Evolutionary conservation across 305 asterid species (phyloP), one percentile per base, ranked within the genome.

Genomic region (Fraxinus paxiana): DNA sequence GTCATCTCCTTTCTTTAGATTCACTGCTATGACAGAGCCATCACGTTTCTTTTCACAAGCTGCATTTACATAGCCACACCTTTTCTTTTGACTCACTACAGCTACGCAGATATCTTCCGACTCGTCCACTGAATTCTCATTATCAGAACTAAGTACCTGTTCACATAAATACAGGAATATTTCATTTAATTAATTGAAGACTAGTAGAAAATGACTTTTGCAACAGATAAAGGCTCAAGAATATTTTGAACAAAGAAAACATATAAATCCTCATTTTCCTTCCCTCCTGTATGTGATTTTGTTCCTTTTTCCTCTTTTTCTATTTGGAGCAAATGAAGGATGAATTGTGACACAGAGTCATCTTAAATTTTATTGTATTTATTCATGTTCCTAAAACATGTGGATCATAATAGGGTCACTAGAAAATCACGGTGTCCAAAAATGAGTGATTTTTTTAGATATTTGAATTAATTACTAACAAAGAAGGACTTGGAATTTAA

Each of bases 71-170:
- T 28, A 41, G 59, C 61, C 76, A 17, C 78, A 81, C 75, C 77
- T 56, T 77, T 80, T 84, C 81, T 81, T 86, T 77, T 82, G 89
- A 80, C 78, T 71, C 74, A 85, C 85, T 24, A 75, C 78, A 79
- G 85, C 79, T 63, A 54, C 76, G 41, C 61, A 63, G 79, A 43
- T 73, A 35, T 83, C 87, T 85, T 82, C 83, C 5, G 84, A 46
- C 63, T 82, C 85, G 56, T 67, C 37, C 54, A n/a, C 77, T 35
- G 54, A 75, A 75, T 79, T 59, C 63, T 83, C 85, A 82, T 61
- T 79, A 48, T 88, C 89, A 61, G 85, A 80, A 80, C 72, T 59
- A 8, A 30, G 76, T 34, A 18, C 86, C 90, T 87, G 88, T 83
- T 79, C 71, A 75, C 77, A 73, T 6, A 22, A 81, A 30, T n/a